Evolutionary conservation across 2,329 filamentous ascomycete species (phyloP).

Genomic region (Aspergillus arachidicola): DNA sequence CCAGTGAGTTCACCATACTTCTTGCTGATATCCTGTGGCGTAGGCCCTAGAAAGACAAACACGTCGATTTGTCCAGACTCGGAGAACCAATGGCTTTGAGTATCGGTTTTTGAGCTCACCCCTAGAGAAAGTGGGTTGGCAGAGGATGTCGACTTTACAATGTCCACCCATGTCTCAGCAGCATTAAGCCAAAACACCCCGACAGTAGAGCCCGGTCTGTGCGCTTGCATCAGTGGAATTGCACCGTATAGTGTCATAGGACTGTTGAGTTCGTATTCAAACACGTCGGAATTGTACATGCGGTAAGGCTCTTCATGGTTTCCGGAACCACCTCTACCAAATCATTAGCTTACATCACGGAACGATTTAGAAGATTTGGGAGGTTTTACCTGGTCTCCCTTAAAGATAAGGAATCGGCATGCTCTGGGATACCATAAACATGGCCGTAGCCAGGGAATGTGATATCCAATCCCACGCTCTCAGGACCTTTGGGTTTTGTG

Average conservation of each 20-base stretch:
- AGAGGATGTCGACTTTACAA: constrained; percentile 75
- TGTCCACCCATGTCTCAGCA: constrained; percentile 96
- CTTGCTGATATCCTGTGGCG: constrained; percentile 77
- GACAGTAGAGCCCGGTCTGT: constrained; percentile 89
- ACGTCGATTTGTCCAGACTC: constrained; percentile 87
- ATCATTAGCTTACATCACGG: constrained; percentile 22
- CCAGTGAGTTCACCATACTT: constrained; percentile 89
- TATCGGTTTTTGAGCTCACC: constrained; percentile 68
- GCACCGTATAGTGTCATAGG: constrained; percentile 98
- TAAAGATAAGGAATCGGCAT: constrained; percentile 83
- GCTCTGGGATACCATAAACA: constrained; percentile 92
- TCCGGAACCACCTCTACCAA: constrained; percentile 69
- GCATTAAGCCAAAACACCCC: constrained; percentile 97
- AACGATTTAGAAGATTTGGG: background rate
- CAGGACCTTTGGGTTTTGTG: constrained; percentile 89
- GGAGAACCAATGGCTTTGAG: constrained; percentile 95
- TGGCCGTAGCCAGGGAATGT: constrained; percentile 89
- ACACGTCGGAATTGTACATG: constrained; percentile 94
- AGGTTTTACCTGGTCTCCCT: constrained; percentile 72
- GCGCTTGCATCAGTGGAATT: constrained; percentile 97
- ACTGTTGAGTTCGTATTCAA: constrained; percentile 95
- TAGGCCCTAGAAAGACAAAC: constrained; percentile 91
- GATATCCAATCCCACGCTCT: constrained; percentile 89
- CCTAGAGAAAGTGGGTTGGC: constrained; percentile 79
- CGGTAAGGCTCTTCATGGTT: constrained; percentile 89